Evolutionary conservation across 1,284 basidiomycete species (phyloP), one percentile per base, ranked within the genome.

Genomic region (Naganishia albida): DNA sequence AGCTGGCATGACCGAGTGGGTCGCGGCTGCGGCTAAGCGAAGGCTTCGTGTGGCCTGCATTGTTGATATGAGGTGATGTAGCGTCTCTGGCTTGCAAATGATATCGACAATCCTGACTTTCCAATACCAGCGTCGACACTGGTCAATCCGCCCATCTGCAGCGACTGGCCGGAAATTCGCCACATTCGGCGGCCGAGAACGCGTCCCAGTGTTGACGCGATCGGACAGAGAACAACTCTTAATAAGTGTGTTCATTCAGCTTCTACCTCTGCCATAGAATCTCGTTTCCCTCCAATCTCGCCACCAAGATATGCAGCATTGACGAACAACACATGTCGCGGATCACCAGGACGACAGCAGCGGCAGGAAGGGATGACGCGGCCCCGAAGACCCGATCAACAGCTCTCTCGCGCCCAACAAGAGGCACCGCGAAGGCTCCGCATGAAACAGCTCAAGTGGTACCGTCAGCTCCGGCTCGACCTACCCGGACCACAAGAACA

Each of bases 161-260:
- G 23, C n/a, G n/a, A n/a, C n/a, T 12, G 18, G 16, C 34, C 34
- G 4, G 34, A 34, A 34, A 34, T 34, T 34, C 34, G 34, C 34
- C 34, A 34, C 20, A 48, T 6, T 12, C 46, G 46, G 46, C 16
- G 46, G 46, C 46, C 46, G 46, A 48, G 12, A 48, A 48, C 34
- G 34, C 34, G 34, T 34, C 34, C 10, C 34, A 10, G 34, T 34
- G 34, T 34, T 34, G 34, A 34, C 34, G 50, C n/a, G 50, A 52
- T 52, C 50, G 50, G 30, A 6, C 34, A 34, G n/a, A 34, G 34
- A 34, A 34, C 34, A 34, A 34, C 34, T 34, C 6, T 6, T 4
- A 34, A 34, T n/a, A 25, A 49, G 56, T 46, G 57, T 60, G 57
- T 59, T 59, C 44, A 49, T 43, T 43, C 54, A 56, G 20, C 34